Conservation (phyloP, 257 asterid genomes). For the Solanum paucissectum region DNA sequence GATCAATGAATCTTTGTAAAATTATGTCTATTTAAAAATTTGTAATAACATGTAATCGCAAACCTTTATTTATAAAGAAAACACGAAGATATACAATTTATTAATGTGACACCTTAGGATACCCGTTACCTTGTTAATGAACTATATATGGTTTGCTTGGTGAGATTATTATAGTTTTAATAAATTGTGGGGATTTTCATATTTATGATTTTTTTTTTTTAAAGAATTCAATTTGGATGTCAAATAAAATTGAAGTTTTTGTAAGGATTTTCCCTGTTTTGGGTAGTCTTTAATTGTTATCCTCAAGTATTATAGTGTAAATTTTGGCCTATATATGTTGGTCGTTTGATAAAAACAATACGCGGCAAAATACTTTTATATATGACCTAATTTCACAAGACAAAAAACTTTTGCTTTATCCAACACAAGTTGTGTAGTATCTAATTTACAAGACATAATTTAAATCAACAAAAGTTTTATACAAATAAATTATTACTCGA, state of each 20-base stretch:
- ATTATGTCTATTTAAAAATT: neutral
- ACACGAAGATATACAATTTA: neutral
- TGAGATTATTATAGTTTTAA: neutral
- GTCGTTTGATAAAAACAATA: neutral
- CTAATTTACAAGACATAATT: fast-evolving
- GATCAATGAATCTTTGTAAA: neutral
- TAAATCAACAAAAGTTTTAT: fast-evolving
- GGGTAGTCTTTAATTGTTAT: neutral
- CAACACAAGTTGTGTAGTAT: no score
- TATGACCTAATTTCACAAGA: neutral
- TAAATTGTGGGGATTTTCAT: neutral
- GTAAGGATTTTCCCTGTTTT: neutral
- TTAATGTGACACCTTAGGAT: neutral
- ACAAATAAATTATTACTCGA: neutral
- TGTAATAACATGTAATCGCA: neutral
- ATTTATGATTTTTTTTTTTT: neutral
- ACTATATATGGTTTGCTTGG: neutral
- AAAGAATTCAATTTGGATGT: neutral
- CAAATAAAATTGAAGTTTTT: neutral
- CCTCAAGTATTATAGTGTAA: neutral
- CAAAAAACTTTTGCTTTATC: no score
- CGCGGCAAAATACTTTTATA: neutral
- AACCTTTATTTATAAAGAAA: neutral
- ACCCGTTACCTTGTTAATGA: neutral
- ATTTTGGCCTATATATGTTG: neutral